phyloP scores from a whole-genome alignment of 2,329 filamentous ascomycete species.

The Trichoderma hamatum region DNA sequence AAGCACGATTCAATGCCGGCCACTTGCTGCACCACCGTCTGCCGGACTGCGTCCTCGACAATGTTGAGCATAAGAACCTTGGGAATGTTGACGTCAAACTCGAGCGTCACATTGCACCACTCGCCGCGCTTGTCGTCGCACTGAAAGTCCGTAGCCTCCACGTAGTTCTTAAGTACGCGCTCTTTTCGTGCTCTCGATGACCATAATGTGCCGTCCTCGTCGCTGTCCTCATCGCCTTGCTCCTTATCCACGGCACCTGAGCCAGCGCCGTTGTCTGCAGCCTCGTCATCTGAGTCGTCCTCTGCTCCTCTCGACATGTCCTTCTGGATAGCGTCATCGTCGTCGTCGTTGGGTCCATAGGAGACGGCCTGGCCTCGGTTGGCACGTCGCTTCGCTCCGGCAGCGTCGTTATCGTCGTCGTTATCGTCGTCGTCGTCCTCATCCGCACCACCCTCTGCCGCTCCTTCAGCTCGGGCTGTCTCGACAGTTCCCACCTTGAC shows the following conservation, averaged over 20 bases:
- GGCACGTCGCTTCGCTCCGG: slow-evolving; percentile 70
- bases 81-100: slow-evolving; percentile 76
- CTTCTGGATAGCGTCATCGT: slow-evolving; percentile 75
- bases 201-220: slow-evolving; percentile 42
- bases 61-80: slow-evolving; percentile 93
- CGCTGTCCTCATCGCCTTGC: slow-evolving; percentile 44
- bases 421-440: slow-evolving; percentile 70
- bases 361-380: slow-evolving; percentile 82
- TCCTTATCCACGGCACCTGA: slow-evolving; percentile 52
- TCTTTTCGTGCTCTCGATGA: slow-evolving; percentile 58
- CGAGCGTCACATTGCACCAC: slow-evolving; percentile 80
- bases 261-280: neutral
- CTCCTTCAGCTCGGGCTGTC: slow-evolving; percentile 46
- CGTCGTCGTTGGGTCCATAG: slow-evolving; percentile 91
- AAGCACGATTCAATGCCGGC: slow-evolving; percentile 74
- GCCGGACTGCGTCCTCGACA: slow-evolving; percentile 77
- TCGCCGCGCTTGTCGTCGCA: slow-evolving; percentile 75
- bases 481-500: slow-evolving; percentile 57
- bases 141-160: slow-evolving; percentile 73
- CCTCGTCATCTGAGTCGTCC: slow-evolving; percentile 56
- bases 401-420: slow-evolving; percentile 79
- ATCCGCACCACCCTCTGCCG: slow-evolving; percentile 42
- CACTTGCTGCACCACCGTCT: slow-evolving; percentile 86
- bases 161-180: slow-evolving; percentile 64
- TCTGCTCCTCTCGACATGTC: slow-evolving; percentile 64